Conservation (phyloP, 305 asterid species). For the Solanum hybrid region DNA sequence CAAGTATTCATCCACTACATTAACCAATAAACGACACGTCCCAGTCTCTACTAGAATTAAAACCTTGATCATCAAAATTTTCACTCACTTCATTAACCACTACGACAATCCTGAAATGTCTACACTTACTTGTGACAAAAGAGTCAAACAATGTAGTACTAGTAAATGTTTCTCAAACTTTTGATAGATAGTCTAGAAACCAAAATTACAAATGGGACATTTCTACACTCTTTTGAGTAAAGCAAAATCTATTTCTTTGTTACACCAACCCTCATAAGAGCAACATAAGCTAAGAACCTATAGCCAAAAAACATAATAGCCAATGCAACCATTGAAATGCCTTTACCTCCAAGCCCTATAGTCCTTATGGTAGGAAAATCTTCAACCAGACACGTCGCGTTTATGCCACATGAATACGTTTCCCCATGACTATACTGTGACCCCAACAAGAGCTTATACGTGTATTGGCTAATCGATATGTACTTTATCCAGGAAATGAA, state of each 20-base stretch:
- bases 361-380: conserved; percentile 44
- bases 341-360: conserved; percentile 37
- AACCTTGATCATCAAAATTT: neutral
- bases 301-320: conserved; percentile 54
- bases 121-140: neutral
- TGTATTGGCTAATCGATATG: conserved; percentile 40
- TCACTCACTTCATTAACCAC: neutral
- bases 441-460: conserved; percentile 52
- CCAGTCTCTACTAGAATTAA: neutral
- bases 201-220: neutral
- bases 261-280: conserved; percentile 71
- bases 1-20: neutral
- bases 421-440: conserved; percentile 41
- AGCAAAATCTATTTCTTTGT: conserved; percentile 25
- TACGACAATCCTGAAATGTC: neutral
- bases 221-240: neutral
- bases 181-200: neutral
- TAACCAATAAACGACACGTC: neutral
- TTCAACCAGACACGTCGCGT: conserved; percentile 32
- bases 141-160: neutral
- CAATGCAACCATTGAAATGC: conserved; percentile 29
- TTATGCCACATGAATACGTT: conserved; percentile 30
- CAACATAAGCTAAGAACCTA: conserved; percentile 58
- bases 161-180: neutral
- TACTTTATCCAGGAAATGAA: conserved; percentile 70